Evolutionary conservation across 2,329 filamentous ascomycete species (phyloP), one percentile per base, ranked within the genome.

Genomic region (Davidsoniella virescens): DNA sequence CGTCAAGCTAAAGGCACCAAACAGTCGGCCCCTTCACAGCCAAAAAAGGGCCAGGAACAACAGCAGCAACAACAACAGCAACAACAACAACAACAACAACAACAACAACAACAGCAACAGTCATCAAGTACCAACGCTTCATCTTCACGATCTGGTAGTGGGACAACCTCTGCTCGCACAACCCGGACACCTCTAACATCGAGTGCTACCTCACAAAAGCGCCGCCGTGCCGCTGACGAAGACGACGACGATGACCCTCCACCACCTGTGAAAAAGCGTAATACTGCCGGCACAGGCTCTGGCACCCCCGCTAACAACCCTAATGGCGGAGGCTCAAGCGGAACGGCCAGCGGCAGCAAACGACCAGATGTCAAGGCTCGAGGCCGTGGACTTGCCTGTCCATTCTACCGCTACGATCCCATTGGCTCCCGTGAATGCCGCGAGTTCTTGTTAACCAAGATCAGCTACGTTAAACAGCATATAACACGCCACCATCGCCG

Each of bases 391-490:
- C 49, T 57, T 7, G 56, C 57, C 0, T 59, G 58, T 25, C 57
- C 55, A 7, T 59, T 57, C 33, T 56, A 56, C 44, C 56, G 58
- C 36, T 52, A 48, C 10, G 52, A 60, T 14, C 54, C 55, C 1
- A 33, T 50, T 7, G 55, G 54, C 38, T 55, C 58, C 42, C 51
- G 51, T 12, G 46, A 49, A 17, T 60, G 58, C n/a, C 46, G 54
- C 23, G 52, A 55, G 10, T 56, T 56, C 25, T 49, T 56, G 3
- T 49, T 60, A 6, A 54, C 52, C 12, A 57, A 57, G 38, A 56
- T 59, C 8, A 56, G 54, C n/a, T 58, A 60, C 29, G 57, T 60
- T 6, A 60, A 60, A 46, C 58, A 60, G 25, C 58, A 60, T 26
- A 53, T 57, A 2, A 50, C 54, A 10, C 56, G 58, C 7, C 54